These are phyloP conservation scores for Gossypium mustelinum DNA, from an alignment of 345 rosid genomes.

Conservation along the genomic window DNA sequence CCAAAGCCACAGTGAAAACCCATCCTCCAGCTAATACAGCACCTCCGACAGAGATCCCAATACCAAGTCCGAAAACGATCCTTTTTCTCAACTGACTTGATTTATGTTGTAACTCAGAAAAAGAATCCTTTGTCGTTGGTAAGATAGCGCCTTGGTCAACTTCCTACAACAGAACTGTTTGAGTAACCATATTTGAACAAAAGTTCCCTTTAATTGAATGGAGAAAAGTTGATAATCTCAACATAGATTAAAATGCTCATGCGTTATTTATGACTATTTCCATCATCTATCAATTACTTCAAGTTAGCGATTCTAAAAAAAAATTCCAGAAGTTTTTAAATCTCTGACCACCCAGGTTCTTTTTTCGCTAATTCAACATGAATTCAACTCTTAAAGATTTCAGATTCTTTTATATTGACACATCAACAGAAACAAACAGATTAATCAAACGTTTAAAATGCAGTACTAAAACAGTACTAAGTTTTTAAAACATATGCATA, in stretches of 20 bases:
- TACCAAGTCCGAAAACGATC: slow-evolving; percentile 70
- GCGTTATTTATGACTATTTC: slow-evolving; percentile 28
- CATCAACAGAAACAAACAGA: background rate
- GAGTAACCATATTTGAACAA: background rate
- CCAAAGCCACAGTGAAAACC: slow-evolving; percentile 61
- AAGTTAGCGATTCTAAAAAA: slow-evolving; percentile 25
- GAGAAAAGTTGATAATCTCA: background rate
- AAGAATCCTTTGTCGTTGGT: slow-evolving; percentile 21
- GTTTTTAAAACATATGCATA: background rate
- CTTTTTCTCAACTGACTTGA: slow-evolving; percentile 79
- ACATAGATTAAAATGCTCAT: slow-evolving; percentile 9
- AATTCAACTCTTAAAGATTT: background rate
- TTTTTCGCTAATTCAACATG: background rate
- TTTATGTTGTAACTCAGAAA: slow-evolving; percentile 40
- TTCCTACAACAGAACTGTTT: slow-evolving; percentile 36
- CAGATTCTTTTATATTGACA: background rate
- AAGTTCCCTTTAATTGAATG: background rate
- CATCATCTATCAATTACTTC: slow-evolving; percentile 27
- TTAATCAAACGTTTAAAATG: background rate
- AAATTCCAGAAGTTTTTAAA: slow-evolving; percentile 25
- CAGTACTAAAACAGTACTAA: background rate
- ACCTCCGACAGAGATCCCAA: slow-evolving; percentile 70
- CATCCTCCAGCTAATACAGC: slow-evolving; percentile 87
- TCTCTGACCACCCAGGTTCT: background rate
- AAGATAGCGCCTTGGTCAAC: slow-evolving; percentile 32